Evolutionary conservation across 495 filamentous ascomycete species (phyloP), one percentile per base, ranked within the genome.

Genomic region (Bryoglossum gracile): DNA sequence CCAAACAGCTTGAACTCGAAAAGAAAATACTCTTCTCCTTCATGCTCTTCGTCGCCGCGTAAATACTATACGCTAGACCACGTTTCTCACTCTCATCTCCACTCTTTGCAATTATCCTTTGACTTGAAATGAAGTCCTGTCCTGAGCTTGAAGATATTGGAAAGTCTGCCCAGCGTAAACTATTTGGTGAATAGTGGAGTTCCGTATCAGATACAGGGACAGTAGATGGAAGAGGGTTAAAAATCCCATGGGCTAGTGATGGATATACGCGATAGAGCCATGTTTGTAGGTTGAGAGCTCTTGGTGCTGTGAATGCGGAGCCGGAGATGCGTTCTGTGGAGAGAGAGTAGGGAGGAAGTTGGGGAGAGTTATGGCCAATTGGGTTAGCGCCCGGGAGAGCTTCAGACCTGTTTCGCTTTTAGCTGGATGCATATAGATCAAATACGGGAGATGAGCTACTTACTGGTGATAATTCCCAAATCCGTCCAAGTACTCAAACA

Each of bases 211-310:
- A 26, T 34, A 35, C 14, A 39, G 37, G 18, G 13, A 2, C 2
- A 8, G 14, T 8, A 33, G 44, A 33, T 38, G 17, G 52, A 28
- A 45, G 25, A 10, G 73, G 72, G 23, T 68, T 57, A 62, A 86
- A 86, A 35, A 76, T 70, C 47, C 68, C 67, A 54, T 86, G 83
- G 2, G 80, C 72, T 1, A 79, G 79, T 0, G 80, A 70, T 23
- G 84, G 82, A n/a, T 82, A 59, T 34, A 83, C 78, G 0, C 84
- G 74, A 55, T 87, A 86, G 14, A 87, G 74, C 83, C 82, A 89
- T 25, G 82, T 77, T 53, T 86, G 82, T 53, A 75, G 72, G 62
- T 85, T 88, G 55, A 79, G 74, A 56, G 74, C 68, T 10, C 84
- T 68, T 0, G 84, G 84, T 10, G 83, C 81, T 32, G 81, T 85